A percentile compares a stretch with the other conserved stretches of the same genome.
Evolutionary conservation across 2,329 filamentous ascomycete genomes (phyloP).

Genomic region (Hymenoscyphus occultus): DNA sequence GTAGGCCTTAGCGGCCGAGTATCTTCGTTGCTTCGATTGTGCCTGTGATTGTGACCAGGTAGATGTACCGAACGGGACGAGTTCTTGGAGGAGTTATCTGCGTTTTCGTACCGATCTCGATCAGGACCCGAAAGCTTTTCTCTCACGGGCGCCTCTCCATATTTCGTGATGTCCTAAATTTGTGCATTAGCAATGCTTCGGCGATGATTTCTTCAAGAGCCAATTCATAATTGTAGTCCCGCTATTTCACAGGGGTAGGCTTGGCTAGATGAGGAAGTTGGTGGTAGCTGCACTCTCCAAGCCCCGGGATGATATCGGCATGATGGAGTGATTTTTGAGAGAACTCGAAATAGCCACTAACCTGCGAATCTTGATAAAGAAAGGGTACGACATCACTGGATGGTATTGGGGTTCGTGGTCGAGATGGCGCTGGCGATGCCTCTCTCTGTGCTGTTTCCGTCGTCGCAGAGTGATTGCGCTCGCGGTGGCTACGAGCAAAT

Average conservation of each 20-base stretch:
- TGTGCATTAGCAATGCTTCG: conserved; percentile 13
- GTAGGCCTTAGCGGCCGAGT: conserved; percentile 65
- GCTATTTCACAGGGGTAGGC: conserved; percentile 9
- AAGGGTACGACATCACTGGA: conserved; percentile 97
- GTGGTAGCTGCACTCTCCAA: conserved; percentile 1
- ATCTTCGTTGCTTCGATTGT: conserved; percentile 69
- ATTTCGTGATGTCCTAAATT: conserved; percentile 67
- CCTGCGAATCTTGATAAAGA: conserved; percentile 83
- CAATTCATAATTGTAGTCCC: conserved; percentile 3
- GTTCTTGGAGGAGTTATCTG: conserved; percentile 53
- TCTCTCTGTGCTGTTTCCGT: conserved; percentile 63
- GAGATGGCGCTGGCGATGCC: conserved; percentile 70
- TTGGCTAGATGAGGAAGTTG: conserved; percentile 13
- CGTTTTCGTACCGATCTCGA: conserved; percentile 60
- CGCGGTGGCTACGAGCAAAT: conserved; percentile 57
- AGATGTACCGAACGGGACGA: conserved; percentile 65
- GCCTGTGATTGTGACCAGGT: conserved; percentile 60
- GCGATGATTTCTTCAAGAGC: conserved; percentile 1
- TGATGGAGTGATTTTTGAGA: neutral
- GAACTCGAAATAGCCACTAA: conserved; percentile 43
- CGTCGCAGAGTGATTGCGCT: conserved; percentile 77
- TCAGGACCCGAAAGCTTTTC: conserved; percentile 67
- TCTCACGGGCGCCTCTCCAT: conserved; percentile 74
- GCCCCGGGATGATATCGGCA: conserved; percentile 11
- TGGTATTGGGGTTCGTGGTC: conserved; percentile 80